Percentiles rank a stretch among this genome's conserved stretches.
phyloP scores from a whole-genome alignment of 331 rosid species.

The Saraca asoca region DNA sequence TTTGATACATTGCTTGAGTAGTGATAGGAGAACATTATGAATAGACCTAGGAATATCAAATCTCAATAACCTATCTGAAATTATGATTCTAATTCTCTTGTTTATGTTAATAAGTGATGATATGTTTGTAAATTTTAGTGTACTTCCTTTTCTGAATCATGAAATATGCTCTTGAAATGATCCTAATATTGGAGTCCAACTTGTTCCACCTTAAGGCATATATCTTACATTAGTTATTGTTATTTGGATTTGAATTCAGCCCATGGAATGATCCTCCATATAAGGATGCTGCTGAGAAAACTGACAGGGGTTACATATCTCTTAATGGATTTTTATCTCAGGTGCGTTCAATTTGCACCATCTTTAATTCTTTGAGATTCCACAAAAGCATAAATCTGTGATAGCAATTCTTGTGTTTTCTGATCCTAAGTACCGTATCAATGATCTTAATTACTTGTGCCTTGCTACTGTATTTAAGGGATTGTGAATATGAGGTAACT shows the following conservation, averaged over 20 bases:
- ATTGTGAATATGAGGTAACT: too few relatives aligned
- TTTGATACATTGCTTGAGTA: slow-evolving; percentile 23
- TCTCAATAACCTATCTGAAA: slow-evolving; percentile 19
- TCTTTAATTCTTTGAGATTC: slow-evolving; percentile 33
- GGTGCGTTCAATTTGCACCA: slow-evolving; percentile 49
- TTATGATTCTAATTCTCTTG: slow-evolving; percentile 22
- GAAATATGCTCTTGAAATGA: slow-evolving; percentile 24
- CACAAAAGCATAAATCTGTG: background rate
- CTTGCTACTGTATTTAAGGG: too few relatives aligned
- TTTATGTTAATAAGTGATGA: background rate
- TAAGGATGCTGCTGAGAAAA: slow-evolving; percentile 71
- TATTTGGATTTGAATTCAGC: slow-evolving; percentile 52
- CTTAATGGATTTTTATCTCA: slow-evolving; percentile 65
- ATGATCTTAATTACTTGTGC: too few relatives aligned
- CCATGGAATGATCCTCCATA: slow-evolving; percentile 86
- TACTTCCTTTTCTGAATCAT: slow-evolving; percentile 28
- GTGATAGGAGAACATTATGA: slow-evolving; percentile 17
- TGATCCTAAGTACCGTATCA: background rate
- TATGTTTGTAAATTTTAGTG: slow-evolving; percentile 23
- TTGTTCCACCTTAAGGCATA: slow-evolving; percentile 28
- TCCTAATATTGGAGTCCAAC: slow-evolving; percentile 25
- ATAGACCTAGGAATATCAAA: slow-evolving; percentile 17
- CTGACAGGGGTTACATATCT: slow-evolving; percentile 63
- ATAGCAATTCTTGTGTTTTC: background rate
- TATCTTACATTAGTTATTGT: slow-evolving; percentile 40